These are phyloP conservation scores for Nothomitra cinnamomea DNA, from an alignment of 2,329 filamentous ascomycete species.

Conservation along the genomic window DNA sequence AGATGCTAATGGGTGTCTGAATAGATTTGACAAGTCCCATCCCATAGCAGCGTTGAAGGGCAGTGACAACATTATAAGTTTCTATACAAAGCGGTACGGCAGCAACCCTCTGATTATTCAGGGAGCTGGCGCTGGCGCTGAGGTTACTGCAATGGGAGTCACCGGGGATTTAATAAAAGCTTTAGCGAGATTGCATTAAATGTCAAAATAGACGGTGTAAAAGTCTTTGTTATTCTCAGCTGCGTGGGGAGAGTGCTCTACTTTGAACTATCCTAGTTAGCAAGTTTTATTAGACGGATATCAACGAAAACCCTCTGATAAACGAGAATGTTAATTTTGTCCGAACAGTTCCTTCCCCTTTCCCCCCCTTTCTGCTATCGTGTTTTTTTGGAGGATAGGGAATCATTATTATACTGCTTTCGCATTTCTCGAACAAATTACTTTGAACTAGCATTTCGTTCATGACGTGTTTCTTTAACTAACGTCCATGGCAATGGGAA, in stretches of 20 bases:
- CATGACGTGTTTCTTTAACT: too few species aligned
- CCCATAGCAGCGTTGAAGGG: slow-evolving; percentile 91
- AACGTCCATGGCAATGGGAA: too few species aligned
- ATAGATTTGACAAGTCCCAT: slow-evolving; percentile 51
- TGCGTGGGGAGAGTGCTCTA: background rate
- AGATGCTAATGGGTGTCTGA: background rate
- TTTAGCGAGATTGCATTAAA: slow-evolving; percentile 46
- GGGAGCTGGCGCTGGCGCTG: slow-evolving; percentile 82
- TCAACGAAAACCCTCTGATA: background rate
- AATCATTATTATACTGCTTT: too few species aligned
- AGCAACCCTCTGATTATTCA: slow-evolving; percentile 84
- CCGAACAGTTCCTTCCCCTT: background rate
- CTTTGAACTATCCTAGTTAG: background rate
- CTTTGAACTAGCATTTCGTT: too few species aligned
- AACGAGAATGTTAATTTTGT: background rate
- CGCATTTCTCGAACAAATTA: too few species aligned
- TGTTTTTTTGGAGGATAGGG: too few species aligned
- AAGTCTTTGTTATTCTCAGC: background rate
- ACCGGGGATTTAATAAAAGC: slow-evolving; percentile 88
- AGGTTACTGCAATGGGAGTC: slow-evolving; percentile 96
- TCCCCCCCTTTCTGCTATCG: background rate
- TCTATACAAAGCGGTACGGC: slow-evolving; percentile 92
- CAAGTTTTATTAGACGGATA: background rate
- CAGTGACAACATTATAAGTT: slow-evolving; percentile 97
- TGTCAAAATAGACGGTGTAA: background rate